Evolutionary conservation across 257 asterid species (phyloP).

Genomic region (Buddleja alternifolia): DNA sequence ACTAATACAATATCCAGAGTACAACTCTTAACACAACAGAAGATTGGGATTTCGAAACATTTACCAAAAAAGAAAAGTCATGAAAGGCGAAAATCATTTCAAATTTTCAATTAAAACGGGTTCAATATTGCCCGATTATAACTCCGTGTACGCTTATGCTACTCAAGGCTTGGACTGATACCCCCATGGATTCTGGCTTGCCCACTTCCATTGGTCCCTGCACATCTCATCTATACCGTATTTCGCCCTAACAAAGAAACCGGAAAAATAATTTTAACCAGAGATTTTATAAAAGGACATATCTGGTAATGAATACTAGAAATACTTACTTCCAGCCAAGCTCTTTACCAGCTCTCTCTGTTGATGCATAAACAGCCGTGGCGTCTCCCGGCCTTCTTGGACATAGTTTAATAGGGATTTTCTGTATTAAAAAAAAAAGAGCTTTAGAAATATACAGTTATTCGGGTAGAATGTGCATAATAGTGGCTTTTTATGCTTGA

Average conservation of each 20-base stretch:
- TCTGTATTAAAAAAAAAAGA: constrained; percentile 42
- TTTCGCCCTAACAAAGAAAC: constrained; percentile 69
- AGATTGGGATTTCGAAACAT: too few species aligned
- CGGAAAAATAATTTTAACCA: too few species aligned
- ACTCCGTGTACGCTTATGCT: too few species aligned
- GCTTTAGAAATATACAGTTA: constrained; percentile 4
- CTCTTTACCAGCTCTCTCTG: constrained; percentile 73
- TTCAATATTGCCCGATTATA: too few species aligned
- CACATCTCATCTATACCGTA: constrained; percentile 87
- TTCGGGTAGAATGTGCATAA: background rate
- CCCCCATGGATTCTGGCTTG: constrained; percentile 90
- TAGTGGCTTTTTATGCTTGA: background rate
- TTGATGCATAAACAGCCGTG: constrained; percentile 90
- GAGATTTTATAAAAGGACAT: background rate
- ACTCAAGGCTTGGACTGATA: constrained; percentile 43
- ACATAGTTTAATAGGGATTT: constrained; percentile 76
- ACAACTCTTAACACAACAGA: too few species aligned
- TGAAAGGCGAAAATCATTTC: too few species aligned
- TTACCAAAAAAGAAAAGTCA: too few species aligned
- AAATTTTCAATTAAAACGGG: too few species aligned
- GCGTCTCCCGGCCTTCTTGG: constrained; percentile 95
- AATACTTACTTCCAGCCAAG: constrained; percentile 93
- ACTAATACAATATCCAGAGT: too few species aligned
- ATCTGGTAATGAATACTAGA: background rate
- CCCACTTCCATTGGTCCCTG: constrained; percentile 98